phyloP scores from a whole-genome alignment of 1,284 basidiomycete genomes.

The Pyrrhoderma lamaoense region DNA sequence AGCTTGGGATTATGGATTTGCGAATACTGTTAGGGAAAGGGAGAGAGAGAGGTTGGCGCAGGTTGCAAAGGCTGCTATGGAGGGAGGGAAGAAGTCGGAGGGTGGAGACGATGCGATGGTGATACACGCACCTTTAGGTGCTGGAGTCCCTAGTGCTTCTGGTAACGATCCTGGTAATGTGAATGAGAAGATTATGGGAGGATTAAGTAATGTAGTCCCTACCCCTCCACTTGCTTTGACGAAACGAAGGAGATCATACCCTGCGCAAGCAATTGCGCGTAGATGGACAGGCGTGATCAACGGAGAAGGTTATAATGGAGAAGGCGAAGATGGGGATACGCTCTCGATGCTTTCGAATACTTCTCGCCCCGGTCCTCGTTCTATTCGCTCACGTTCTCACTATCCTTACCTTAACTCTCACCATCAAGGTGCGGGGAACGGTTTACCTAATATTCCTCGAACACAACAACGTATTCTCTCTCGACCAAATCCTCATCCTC shows the following conservation, averaged over 20 bases:
- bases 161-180: not conserved
- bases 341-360: slow-evolving; percentile 10
- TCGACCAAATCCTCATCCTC: slow-evolving; percentile 2
- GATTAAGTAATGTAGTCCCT: too few species aligned
- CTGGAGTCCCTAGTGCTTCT: too few species aligned
- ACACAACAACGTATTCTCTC: not conserved
- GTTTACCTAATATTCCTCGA: too few species aligned
- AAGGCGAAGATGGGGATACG: slow-evolving; percentile 8
- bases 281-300: not conserved
- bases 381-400: not conserved
- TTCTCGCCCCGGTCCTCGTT: not conserved
- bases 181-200: too few species aligned
- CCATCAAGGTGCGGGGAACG: not conserved
- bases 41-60: slow-evolving; percentile 8
- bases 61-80: not conserved
- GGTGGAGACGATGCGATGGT: not conserved
- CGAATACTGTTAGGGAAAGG: slow-evolving; percentile 13
- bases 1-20: slow-evolving; percentile 17
- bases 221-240: too few species aligned
- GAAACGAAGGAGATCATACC: slow-evolving; percentile 5
- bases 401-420: not conserved
- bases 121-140: too few species aligned
- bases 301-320: not conserved
- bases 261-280: not conserved
- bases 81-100: not conserved